Evolutionary conservation across 352 stramenopile genomes (phyloP).

Genomic region (Aphanomyces astaci): DNA sequence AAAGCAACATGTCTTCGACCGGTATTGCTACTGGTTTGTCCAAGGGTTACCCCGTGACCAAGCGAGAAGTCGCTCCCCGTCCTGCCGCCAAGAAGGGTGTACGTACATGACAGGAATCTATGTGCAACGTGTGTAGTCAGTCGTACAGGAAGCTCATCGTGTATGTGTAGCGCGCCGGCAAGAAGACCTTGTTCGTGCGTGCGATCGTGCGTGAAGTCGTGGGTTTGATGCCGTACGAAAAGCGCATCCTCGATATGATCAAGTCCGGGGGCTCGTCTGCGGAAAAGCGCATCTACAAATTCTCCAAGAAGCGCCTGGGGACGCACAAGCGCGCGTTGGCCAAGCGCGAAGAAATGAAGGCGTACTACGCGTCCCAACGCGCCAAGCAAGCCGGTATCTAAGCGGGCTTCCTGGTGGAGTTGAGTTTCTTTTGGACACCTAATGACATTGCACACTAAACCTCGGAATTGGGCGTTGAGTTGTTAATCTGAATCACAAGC

Average conservation of each 20-base stretch:
- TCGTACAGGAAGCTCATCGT: background rate
- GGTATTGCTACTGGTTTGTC: slow-evolving; percentile 88
- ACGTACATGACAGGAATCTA: slow-evolving; percentile 47
- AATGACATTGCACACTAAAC: slow-evolving; percentile 9
- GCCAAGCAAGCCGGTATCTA: slow-evolving; percentile 84
- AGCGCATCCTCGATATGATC: slow-evolving; percentile 99
- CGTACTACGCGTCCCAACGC: slow-evolving; percentile 94
- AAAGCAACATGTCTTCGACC: slow-evolving; percentile 70
- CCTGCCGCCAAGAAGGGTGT: slow-evolving; percentile 85
- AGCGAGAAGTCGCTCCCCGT: slow-evolving; percentile 82
- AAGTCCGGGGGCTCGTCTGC: slow-evolving; percentile 95
- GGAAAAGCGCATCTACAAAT: slow-evolving; percentile 99
- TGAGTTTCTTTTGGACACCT: slow-evolving; percentile 2
- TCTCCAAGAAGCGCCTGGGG: slow-evolving; percentile 95
- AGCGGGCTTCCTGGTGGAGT: background rate
- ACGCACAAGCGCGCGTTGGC: slow-evolving; percentile 96
- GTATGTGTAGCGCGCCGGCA: slow-evolving; percentile 61
- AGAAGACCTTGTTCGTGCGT: slow-evolving; percentile 93
- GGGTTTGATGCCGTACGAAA: slow-evolving; percentile 98
- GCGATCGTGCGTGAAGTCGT: slow-evolving; percentile 96
- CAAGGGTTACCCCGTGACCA: slow-evolving; percentile 90
- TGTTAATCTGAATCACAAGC: slow-evolving; percentile 14
- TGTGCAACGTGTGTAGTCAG: too few species aligned
- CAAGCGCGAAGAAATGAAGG: slow-evolving; percentile 99
- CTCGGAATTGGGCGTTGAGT: slow-evolving; percentile 7